Evolutionary conservation across 306 rosid genomes (phyloP), one percentile per base, ranked within the genome.

Genomic region (Quercus glauca): DNA sequence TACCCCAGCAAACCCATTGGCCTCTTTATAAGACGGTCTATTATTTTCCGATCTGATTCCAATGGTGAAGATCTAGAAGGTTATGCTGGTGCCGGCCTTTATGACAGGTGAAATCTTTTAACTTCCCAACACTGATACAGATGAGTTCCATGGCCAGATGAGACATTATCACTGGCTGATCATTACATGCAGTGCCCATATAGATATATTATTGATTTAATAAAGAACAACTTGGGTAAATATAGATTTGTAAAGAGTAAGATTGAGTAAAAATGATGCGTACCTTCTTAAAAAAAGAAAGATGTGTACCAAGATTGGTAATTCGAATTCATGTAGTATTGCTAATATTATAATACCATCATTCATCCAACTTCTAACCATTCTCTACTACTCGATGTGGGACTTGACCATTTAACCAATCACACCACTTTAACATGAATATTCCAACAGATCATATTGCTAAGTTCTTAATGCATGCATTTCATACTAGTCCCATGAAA

Each of bases 21-120:
- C 76, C 94, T 95, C 74, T 95, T 88, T 75, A 93, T 95, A 45
- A 86, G 85, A 86, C 84, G 53, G 45, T 91, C 99, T 49, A 90
- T 93, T 65, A 95, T 95, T 86, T 95, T 95, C 78, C 93, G 99
- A 74, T 95, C 99, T 5, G 99, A 95, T 83, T 95, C 98, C 85
- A 95, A 95, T 45, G 99, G 99, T 52, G 99, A 95, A 89, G 99
- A 95, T 84, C 96, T 95, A 3, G 99, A 91, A 85, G 99, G 99
- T 52, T 95, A 95, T 88, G 99, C 99, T 26, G 99, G 99, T 82
- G 99, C 99, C 11, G 99, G 98, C 29, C 98, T 95, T 79, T 95
- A 95, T 71, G 99, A 95, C 90, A 95, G 99, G 99, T 95, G 85
- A 68, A 71, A 35, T 81, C 41, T 37, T 52, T 14, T 63, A 43